phyloP scores from a whole-genome alignment of 176 grass and related monocot genomes.

The Metroxylon sagu region DNA sequence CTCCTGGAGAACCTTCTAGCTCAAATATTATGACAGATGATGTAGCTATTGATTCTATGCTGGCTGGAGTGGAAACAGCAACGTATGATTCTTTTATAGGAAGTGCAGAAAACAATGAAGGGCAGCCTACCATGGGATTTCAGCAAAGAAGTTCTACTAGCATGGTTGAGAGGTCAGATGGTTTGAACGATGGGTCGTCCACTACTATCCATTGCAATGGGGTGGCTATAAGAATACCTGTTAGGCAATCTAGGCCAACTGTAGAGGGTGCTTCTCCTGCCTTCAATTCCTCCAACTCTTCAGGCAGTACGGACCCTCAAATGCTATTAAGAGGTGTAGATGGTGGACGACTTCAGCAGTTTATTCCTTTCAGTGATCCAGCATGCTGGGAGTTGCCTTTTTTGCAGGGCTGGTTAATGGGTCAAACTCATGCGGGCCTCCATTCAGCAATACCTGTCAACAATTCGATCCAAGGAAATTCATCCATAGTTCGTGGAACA shows the following conservation, averaged over 20 bases:
- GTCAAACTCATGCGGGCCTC: slow-evolving; percentile 53
- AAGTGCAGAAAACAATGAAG: slow-evolving; percentile 5
- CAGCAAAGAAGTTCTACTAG: slow-evolving; percentile 21
- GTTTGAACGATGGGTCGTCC: slow-evolving; percentile 19
- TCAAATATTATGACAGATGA: slow-evolving; percentile 22
- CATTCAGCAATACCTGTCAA: slow-evolving; percentile 28
- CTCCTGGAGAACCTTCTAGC: slow-evolving; percentile 44
- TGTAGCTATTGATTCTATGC: slow-evolving; percentile 7
- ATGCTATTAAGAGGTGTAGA: slow-evolving; percentile 78
- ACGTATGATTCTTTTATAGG: not conserved
- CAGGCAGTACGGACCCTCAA: slow-evolving; percentile 52
- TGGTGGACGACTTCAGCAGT: slow-evolving; percentile 40
- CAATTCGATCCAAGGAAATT: slow-evolving; percentile 22
- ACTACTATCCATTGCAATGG: slow-evolving; percentile 24
- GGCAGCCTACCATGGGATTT: slow-evolving; percentile 19
- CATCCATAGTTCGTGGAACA: slow-evolving; percentile 12
- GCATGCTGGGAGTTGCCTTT: slow-evolving; percentile 87
- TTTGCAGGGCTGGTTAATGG: slow-evolving; percentile 83
- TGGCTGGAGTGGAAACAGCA: slow-evolving; percentile 16
- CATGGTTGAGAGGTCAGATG: slow-evolving; percentile 27
- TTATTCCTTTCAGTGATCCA: slow-evolving; percentile 44
- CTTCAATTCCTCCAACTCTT: slow-evolving; percentile 27
- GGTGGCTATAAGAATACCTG: slow-evolving; percentile 17
- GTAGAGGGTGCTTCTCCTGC: slow-evolving; percentile 4
- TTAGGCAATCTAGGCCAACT: slow-evolving; percentile 23